These are phyloP conservation scores for Trichoderma aggressivum DNA, from an alignment of 2,329 filamentous ascomycete genomes.

Conservation along the genomic window DNA sequence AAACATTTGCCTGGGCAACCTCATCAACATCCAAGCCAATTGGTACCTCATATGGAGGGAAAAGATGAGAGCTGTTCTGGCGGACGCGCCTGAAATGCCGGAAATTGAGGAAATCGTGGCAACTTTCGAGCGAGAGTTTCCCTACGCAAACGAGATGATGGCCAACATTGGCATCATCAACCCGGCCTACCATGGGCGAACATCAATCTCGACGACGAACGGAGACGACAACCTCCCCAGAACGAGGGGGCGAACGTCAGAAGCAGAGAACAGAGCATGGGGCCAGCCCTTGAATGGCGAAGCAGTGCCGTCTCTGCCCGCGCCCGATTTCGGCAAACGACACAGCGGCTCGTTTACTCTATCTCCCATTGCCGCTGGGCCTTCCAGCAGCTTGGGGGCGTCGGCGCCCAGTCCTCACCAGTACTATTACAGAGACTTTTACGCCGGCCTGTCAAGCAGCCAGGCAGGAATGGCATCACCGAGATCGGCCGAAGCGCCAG, in stretches of 20 bases:
- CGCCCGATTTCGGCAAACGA: constrained; percentile 63
- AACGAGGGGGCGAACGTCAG: constrained; percentile 41
- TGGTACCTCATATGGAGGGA: constrained; percentile 85
- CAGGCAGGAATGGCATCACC: constrained; percentile 58
- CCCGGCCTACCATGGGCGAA: constrained; percentile 60
- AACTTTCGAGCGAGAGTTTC: constrained; percentile 76
- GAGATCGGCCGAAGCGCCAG: constrained; percentile 51
- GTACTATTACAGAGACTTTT: constrained; percentile 56
- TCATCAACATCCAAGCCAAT: constrained; percentile 76
- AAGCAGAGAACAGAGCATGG: constrained; percentile 28
- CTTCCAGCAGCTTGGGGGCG: constrained; percentile 21
- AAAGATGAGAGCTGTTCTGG: constrained; percentile 73
- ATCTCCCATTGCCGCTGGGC: constrained; percentile 44
- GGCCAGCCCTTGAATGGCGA: constrained; percentile 62
- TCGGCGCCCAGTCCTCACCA: constrained; percentile 48
- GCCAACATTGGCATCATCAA: constrained; percentile 75
- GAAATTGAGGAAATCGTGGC: constrained; percentile 71
- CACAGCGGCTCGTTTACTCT: constrained; percentile 64
- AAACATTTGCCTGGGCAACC: constrained; percentile 76
- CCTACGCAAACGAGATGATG: constrained; percentile 69
- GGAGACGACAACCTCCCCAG: constrained; percentile 50
- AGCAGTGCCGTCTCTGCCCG: constrained; percentile 58
- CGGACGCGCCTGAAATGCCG: constrained; percentile 58
- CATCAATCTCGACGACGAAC: constrained; percentile 56
- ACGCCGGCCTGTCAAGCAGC: constrained; percentile 36